phyloP scores from a whole-genome alignment of 2,329 filamentous ascomycete species.

The Aspergillus fischeri region DNA sequence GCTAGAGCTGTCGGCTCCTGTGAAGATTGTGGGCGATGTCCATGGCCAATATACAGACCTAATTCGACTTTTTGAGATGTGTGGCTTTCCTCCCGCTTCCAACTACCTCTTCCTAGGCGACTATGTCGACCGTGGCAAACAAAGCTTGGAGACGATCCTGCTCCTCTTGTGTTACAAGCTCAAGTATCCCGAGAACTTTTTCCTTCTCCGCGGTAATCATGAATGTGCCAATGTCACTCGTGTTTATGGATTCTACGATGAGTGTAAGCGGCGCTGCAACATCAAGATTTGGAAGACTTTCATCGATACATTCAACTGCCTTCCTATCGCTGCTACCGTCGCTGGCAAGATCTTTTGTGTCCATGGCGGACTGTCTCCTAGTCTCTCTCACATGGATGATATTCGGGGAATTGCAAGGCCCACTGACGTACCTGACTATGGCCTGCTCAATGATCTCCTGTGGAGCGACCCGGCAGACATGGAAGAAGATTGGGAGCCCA shows the following conservation, averaged over 20 bases:
- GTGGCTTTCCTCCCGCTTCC: constrained; percentile 83
- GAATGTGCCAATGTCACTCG: constrained; percentile 95
- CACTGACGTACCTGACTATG: constrained; percentile 96
- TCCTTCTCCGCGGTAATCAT: constrained; percentile 88
- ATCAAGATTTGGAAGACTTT: constrained; percentile 99
- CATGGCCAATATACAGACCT: constrained; percentile 96
- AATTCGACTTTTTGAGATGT: constrained; percentile 98
- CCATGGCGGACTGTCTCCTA: constrained; percentile 89
- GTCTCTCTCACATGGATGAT: constrained; percentile 94
- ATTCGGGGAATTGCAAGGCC: constrained; percentile 93
- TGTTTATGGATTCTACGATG: constrained; percentile 96
- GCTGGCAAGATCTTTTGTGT: constrained; percentile 98
- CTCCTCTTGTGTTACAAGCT: constrained; percentile 94
- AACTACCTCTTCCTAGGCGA: constrained; percentile 95
- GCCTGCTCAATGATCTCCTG: constrained; percentile 86
- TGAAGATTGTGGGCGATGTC: constrained; percentile 97
- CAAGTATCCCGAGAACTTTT: constrained; percentile 97
- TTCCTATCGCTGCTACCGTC: constrained; percentile 94
- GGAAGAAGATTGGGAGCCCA: constrained; percentile 97
- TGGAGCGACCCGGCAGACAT: constrained; percentile 99
- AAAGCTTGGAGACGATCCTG: constrained; percentile 90
- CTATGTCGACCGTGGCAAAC: constrained; percentile 95
- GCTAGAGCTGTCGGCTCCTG: constrained; percentile 85
- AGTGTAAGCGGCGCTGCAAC: constrained; percentile 93
- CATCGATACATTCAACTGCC: constrained; percentile 90